Conservation (phyloP, 73 alveolate genomes). For the Paramecium tetraurelia region DNA sequence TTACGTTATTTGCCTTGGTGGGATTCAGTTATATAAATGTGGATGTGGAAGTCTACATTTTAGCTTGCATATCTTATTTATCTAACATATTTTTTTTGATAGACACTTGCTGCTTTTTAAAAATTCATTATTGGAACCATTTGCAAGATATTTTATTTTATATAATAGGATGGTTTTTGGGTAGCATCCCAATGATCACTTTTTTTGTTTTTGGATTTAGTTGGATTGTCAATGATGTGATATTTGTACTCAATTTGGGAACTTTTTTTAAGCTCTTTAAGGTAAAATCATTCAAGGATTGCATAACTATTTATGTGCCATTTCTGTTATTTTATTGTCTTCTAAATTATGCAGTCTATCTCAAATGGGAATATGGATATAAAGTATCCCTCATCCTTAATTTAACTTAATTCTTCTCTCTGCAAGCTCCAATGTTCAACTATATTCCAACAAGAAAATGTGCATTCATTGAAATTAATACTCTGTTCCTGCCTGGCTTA, state of each 20-base stretch:
- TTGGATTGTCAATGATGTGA: slow-evolving; percentile 15
- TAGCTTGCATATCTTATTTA: not conserved
- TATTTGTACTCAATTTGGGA: slow-evolving; percentile 33
- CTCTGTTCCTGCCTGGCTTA: slow-evolving; percentile 40
- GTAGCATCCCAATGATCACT: not conserved
- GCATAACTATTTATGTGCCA: slow-evolving; percentile 19
- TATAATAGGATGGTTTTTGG: not conserved
- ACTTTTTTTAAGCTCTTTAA: slow-evolving; percentile 11
- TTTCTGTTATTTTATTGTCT: not conserved
- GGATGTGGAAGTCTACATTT: not conserved
- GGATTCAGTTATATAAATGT: not conserved
- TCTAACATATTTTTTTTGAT: not conserved
- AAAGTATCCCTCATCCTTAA: not conserved
- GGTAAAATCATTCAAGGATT: slow-evolving; percentile 37
- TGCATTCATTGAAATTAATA: slow-evolving; percentile 18
- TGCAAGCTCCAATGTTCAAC: slow-evolving; percentile 6
- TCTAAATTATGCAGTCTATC: not conserved
- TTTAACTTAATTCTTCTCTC: not conserved
- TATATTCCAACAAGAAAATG: not conserved
- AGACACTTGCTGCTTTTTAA: not conserved
- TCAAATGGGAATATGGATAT: not conserved
- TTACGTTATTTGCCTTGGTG: not conserved
- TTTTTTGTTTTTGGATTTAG: not conserved
- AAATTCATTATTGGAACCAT: not conserved
- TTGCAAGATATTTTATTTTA: not conserved